Evolutionary conservation across 352 stramenopile genomes (phyloP).

Genomic region (Pythium scleroteichum): DNA sequence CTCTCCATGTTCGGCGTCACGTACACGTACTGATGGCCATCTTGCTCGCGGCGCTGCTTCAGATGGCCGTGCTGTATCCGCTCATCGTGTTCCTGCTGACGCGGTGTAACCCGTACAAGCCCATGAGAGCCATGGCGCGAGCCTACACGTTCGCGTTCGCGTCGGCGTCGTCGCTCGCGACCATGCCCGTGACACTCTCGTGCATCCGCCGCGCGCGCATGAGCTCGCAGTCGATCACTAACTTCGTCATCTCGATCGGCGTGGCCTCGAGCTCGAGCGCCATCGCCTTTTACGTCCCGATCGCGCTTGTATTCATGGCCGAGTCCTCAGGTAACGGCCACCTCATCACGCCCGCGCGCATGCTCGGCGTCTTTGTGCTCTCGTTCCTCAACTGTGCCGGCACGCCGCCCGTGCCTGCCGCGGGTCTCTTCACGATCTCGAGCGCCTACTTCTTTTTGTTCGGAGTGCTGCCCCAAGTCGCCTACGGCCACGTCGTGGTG

Average conservation of each 20-base stretch:
- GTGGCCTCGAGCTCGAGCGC: constrained; percentile 65
- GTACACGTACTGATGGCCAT: constrained; percentile 52
- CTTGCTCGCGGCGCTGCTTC: constrained; percentile 33
- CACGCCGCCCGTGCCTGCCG: constrained; percentile 54
- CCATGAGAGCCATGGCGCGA: constrained; percentile 61
- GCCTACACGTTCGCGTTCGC: constrained; percentile 70
- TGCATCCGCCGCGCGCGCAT: constrained; percentile 58
- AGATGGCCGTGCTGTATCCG: constrained; percentile 57
- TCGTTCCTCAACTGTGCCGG: constrained; percentile 49
- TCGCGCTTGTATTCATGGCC: constrained; percentile 59
- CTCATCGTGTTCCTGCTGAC: constrained; percentile 60
- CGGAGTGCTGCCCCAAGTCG: constrained; percentile 44
- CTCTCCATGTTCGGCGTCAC: constrained; percentile 43
- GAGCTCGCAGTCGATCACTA: constrained; percentile 67
- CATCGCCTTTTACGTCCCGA: constrained; percentile 56
- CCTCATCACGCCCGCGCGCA: constrained; percentile 42
- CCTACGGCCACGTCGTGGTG: constrained; percentile 56
- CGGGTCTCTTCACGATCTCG: constrained; percentile 49
- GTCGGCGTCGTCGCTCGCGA: constrained; percentile 62
- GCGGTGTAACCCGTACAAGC: constrained; percentile 61
- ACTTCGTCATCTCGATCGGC: constrained; percentile 73
- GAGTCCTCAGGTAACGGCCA: constrained; percentile 55
- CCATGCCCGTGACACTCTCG: constrained; percentile 56
- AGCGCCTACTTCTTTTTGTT: constrained; percentile 69
- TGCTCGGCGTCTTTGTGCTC: constrained; percentile 56